Base-by-base conservation (phyloP, 2,329 filamentous ascomycete genomes). In the Tolypocladium ophioglossoides region DNA sequence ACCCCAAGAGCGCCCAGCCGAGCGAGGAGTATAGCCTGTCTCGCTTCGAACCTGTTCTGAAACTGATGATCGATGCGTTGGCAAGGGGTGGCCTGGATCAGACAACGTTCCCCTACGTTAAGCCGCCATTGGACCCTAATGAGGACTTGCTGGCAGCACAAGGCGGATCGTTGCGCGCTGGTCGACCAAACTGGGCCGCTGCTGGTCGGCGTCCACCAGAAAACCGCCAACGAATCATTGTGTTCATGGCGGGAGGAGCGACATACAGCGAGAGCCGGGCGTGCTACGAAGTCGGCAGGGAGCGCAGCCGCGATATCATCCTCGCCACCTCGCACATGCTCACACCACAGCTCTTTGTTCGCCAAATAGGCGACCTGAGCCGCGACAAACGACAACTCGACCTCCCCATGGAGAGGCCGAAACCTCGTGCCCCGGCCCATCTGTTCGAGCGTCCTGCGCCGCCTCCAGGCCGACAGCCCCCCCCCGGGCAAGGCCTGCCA, bases 171-270 rank as follows among this genome's bases (percentile, higher is more conserved):
- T 79, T 99, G 27, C 87, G 94, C 55, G 89, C 89, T 11, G 91
- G 91, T 18, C 95, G 96, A 64, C 94, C 92, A 2, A 96, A 91
- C 44, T 99, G 94, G 94, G 94, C 94, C 2, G 89, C 89, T 52
- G 86, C 88, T 11, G 85, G 90, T 46, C 79, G 86, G 48, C 81
- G 84, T 75, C 56, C 82, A 78, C 56, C 70, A 2, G 92, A 97
- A 67, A 95, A 91, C 59, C 83, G 87, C 52, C 94, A 99, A 68
- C 84, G 94, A 52, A 80, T 97, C 53, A 88, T 99, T 56, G 85
- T 97, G 18, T 97, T 96, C 68, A 86, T 97, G 79, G 94, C 92
- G 1, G 94, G 94, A 50, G 94, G 94, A 47, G 94, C 94, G 22
- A 97, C 94, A 0, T 96, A 92, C 68, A 91, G 89, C 6, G 94